Evolutionary conservation across 768 basidiomycete species (phyloP), one percentile per base, ranked within the genome.

Genomic region (Austroboletus festivus): DNA sequence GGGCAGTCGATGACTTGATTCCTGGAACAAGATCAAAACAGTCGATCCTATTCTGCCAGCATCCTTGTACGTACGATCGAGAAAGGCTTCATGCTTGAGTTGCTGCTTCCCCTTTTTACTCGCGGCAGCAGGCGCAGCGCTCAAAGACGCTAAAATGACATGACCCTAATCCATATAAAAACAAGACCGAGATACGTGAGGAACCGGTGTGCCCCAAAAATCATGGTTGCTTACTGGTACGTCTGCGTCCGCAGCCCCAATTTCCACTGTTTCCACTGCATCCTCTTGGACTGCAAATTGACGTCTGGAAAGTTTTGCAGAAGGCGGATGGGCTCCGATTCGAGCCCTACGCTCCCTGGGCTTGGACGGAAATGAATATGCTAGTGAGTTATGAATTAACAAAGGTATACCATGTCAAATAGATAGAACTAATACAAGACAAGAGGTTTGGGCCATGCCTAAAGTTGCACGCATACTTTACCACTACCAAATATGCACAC

Each of bases 71-170:
- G 31, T 55, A 87, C 88, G 81, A 71, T 82, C 73, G 38, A 89
- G 60, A 55, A 91, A 85, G 4, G 80, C 73, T 53, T 86, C 80
- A 42, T 81, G 82, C 63, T 83, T 89, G 46, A 80, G 54, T 16
- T 77, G 73, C 45, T 78, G 78, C 62, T 83, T 89, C 48, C 78
- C 81, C 60, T 85, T 89, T 68, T 91, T 91, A 52, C 67, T 78
- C 41, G 72, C 51, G 16, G 42, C 39, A 21, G 54, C 47, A 18
- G 71, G 67, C 12, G 58, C 31, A 16, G 55, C 44, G 39, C 59
- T 58, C 46, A 73, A 57, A 30, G 72, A 61, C 23, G 68, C 57
- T 6, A 80, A 66, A 42, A 81, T 65, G n/a, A 75, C 73, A 42
- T 66, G 60, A 7, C 68, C 75, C 80, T 81, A 49, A 7, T 15